These are phyloP conservation scores for Debaryomyces hansenii DNA, from an alignment of 805 yeast species.

Conservation along the genomic window DNA sequence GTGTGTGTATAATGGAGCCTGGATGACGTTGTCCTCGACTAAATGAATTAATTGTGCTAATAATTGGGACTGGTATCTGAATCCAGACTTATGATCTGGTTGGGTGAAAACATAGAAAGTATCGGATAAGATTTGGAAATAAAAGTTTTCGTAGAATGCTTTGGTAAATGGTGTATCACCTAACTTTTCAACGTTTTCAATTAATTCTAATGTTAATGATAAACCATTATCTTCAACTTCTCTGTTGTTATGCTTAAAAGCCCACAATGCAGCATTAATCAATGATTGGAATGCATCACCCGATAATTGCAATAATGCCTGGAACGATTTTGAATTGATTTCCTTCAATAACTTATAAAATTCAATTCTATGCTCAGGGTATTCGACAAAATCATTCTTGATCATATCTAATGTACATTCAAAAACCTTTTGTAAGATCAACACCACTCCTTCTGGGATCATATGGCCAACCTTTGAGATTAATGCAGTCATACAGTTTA, in stretches of 20 bases:
- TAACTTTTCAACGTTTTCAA: slow-evolving; percentile 78
- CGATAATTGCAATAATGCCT: slow-evolving; percentile 82
- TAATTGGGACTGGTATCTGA: slow-evolving; percentile 81
- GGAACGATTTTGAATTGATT: slow-evolving; percentile 81
- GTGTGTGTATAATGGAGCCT: slow-evolving; percentile 75
- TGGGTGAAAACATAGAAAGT: slow-evolving; percentile 93
- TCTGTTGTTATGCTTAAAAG: slow-evolving; percentile 94
- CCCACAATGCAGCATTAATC: slow-evolving; percentile 95
- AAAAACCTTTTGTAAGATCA: slow-evolving; percentile 85
- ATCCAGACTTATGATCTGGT: slow-evolving; percentile 97
- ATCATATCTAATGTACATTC: slow-evolving; percentile 95
- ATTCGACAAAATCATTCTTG: slow-evolving; percentile 91
- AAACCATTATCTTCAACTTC: slow-evolving; percentile 95
- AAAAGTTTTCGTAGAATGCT: slow-evolving; percentile 85
- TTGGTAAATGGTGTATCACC: slow-evolving; percentile 73
- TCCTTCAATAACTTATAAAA: slow-evolving; percentile 88
- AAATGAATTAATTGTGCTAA: slow-evolving; percentile 80
- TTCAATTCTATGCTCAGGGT: slow-evolving; percentile 97
- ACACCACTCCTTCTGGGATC: slow-evolving; percentile 87
- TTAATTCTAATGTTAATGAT: slow-evolving; percentile 75
- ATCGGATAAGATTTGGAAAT: slow-evolving; percentile 86
- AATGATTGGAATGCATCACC: slow-evolving; percentile 90
- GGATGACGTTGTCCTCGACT: slow-evolving; percentile 73
- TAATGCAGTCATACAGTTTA: slow-evolving; percentile 90
- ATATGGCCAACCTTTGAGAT: slow-evolving; percentile 83